Conservation (phyloP, 805 yeast genomes). For the Nakazawaea molendinolei region DNA sequence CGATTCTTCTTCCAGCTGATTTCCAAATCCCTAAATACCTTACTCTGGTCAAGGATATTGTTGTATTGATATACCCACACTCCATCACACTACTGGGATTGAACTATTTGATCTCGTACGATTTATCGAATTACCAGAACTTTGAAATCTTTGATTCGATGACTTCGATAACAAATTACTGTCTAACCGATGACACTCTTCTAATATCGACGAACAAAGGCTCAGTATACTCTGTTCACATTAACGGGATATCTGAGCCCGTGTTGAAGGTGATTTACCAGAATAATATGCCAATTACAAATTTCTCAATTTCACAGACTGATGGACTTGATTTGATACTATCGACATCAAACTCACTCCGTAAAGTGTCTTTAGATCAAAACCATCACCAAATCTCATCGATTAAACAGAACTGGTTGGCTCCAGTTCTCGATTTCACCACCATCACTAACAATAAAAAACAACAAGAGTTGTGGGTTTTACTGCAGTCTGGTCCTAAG, state of each 20-base stretch:
- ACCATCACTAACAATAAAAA: not conserved
- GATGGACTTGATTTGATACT: no score
- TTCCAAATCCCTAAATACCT: conserved; percentile 23
- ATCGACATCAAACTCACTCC: no score
- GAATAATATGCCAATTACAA: no score
- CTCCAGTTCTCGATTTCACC: conserved; percentile 7
- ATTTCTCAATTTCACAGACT: no score
- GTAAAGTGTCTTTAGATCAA: not conserved
- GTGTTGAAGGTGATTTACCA: not conserved
- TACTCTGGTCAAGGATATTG: conserved; percentile 17
- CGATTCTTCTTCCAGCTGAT: conserved; percentile 18
- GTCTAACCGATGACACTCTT: not conserved
- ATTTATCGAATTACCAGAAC: no score
- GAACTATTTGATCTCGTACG: conserved; percentile 7
- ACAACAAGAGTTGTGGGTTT: conserved; percentile 10
- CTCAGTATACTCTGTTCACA: conserved; percentile 1
- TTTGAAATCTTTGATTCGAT: no score
- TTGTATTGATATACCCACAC: conserved; percentile 19
- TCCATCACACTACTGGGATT: conserved; percentile 5
- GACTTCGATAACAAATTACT: not conserved
- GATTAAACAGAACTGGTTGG: conserved; percentile 3
- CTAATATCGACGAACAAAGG: conserved; percentile 2
- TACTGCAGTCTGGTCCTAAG: not conserved
- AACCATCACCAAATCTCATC: not conserved
- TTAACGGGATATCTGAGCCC: not conserved